A percentile compares a stretch with the other conserved stretches of the same genome.
Evolutionary conservation across 768 basidiomycete genomes (phyloP).

Genomic region (Hysterangium stoloniferum): DNA sequence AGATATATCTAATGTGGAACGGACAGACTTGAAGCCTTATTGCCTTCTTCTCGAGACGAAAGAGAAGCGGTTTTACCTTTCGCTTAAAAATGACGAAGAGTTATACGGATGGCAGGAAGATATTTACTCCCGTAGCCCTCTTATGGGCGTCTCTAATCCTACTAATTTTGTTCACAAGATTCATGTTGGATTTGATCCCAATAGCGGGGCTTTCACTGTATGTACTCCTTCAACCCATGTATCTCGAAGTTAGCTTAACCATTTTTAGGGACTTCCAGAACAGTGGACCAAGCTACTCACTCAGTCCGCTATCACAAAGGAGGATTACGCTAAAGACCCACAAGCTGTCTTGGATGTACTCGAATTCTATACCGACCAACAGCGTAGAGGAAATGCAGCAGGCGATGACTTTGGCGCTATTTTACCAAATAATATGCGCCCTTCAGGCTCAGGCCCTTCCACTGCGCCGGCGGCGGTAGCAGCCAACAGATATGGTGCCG

Average conservation of each 20-base stretch:
- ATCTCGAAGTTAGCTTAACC: background rate
- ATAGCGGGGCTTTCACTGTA: conserved; percentile 90
- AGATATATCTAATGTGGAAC: conserved; percentile 82
- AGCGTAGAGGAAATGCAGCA: conserved; percentile 82
- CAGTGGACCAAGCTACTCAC: conserved; percentile 98
- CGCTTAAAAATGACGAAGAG: conserved; percentile 90
- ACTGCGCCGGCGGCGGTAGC: conserved; percentile 15
- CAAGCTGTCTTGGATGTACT: conserved; percentile 96
- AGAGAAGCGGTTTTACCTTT: conserved; percentile 72
- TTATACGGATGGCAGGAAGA: conserved; percentile 99
- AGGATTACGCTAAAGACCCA: conserved; percentile 95
- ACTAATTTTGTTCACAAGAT: conserved; percentile 99
- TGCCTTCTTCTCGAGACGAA: conserved; percentile 83
- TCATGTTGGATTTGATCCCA: conserved; percentile 94
- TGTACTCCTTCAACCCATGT: conserved; percentile 27
- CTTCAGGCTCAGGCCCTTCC: conserved; percentile 12
- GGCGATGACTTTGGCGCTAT: conserved; percentile 36
- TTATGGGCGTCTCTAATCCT: conserved; percentile 89
- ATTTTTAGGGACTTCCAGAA: conserved; percentile 79
- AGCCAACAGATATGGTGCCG: conserved; percentile 25
- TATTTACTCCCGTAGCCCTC: conserved; percentile 83
- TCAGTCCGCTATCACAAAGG: conserved; percentile 93
- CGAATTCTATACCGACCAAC: conserved; percentile 97
- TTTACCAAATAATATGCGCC: conserved; percentile 18
- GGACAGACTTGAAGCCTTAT: conserved; percentile 91